Conservation (phyloP, 2,329 filamentous ascomycete species). For the Lecanicillium sp. region DNA sequence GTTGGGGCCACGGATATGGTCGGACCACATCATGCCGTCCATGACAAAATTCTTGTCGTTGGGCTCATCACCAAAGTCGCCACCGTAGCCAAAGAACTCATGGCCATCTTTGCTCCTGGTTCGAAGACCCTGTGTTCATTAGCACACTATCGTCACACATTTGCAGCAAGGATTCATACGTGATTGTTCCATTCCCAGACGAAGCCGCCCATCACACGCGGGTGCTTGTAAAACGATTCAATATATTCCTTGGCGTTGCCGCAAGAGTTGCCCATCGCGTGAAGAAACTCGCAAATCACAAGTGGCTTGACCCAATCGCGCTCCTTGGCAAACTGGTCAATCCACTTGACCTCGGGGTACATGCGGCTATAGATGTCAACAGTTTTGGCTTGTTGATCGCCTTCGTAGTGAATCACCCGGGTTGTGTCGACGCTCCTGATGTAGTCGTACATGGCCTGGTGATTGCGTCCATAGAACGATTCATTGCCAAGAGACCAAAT, state of each 20-base stretch:
- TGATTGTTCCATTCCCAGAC: slow-evolving; percentile 62
- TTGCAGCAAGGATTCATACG: slow-evolving; percentile 23
- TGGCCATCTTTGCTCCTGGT: slow-evolving; percentile 36
- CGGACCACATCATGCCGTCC: slow-evolving; percentile 43
- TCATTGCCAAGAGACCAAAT: slow-evolving; percentile 71
- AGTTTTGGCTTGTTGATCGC: slow-evolving; percentile 49
- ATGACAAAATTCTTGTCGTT: slow-evolving; percentile 56
- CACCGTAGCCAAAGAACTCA: slow-evolving; percentile 52
- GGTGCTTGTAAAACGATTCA: slow-evolving; percentile 53
- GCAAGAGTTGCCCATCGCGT: slow-evolving; percentile 69
- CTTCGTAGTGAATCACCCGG: slow-evolving; percentile 61
- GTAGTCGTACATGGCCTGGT: slow-evolving; percentile 60
- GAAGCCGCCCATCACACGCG: slow-evolving; percentile 52
- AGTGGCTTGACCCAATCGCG: slow-evolving; percentile 49
- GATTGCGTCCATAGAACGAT: slow-evolving; percentile 63
- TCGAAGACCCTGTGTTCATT: slow-evolving; percentile 32
- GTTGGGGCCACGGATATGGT: slow-evolving; percentile 47
- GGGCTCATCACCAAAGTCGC: slow-evolving; percentile 55
- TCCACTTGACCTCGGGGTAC: slow-evolving; percentile 51
- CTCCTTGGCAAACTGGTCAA: slow-evolving; percentile 34
- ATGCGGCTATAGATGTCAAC: slow-evolving; percentile 61
- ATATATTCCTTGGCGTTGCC: slow-evolving; percentile 63
- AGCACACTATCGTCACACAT: neutral
- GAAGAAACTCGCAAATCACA: slow-evolving; percentile 48
- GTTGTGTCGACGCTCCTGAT: slow-evolving; percentile 51